These are phyloP conservation scores for Neospora caninum DNA, from an alignment of 169 alveolate genomes.

Conservation along the genomic window DNA sequence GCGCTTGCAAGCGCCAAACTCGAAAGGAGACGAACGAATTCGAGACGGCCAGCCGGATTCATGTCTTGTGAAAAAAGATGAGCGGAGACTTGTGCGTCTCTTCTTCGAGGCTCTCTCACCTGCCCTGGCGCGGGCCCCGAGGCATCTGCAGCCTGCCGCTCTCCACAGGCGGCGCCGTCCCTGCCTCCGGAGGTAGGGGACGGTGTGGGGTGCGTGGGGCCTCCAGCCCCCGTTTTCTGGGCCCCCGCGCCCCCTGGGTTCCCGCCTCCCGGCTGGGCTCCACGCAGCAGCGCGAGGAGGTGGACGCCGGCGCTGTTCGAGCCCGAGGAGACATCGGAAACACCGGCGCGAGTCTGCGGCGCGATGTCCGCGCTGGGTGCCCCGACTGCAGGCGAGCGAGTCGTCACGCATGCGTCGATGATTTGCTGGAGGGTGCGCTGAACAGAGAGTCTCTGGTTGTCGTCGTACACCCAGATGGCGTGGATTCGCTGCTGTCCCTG, in stretches of 20 bases:
- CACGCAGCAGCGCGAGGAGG: background rate
- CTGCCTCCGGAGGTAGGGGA: no score
- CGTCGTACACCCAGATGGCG: constrained; percentile 35
- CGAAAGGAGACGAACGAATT: no score
- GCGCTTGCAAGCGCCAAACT: no score
- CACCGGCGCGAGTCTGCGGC: background rate
- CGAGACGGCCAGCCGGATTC: no score
- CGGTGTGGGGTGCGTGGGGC: background rate
- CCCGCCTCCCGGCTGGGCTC: background rate
- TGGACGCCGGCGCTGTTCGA: background rate
- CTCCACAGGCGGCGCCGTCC: no score
- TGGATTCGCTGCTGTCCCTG: background rate
- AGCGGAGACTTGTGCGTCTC: background rate
- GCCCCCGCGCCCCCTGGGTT: background rate
- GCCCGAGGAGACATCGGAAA: background rate
- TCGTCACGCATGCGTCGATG: background rate
- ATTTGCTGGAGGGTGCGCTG: background rate
- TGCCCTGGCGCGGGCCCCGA: background rate
- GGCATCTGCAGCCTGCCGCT: background rate
- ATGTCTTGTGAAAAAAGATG: no score
- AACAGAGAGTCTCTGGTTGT: background rate
- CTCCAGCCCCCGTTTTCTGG: background rate
- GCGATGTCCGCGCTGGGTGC: background rate
- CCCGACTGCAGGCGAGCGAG: background rate
- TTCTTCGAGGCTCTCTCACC: background rate